phyloP scores from a whole-genome alignment of 2,329 filamentous ascomycete species.

The Periconia sp. region DNA sequence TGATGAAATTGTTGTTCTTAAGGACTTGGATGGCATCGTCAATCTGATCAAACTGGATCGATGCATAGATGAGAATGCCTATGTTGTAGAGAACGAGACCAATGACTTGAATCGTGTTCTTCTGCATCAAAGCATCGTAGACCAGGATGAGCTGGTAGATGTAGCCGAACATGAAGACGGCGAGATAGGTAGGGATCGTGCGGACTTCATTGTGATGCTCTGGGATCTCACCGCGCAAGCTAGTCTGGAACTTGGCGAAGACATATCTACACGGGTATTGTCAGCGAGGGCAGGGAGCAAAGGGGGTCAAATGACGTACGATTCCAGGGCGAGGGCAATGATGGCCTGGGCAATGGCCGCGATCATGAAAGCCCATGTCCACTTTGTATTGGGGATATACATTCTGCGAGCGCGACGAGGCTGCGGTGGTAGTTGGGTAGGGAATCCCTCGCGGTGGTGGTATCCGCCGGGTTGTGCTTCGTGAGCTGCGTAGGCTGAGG shows the following conservation, averaged over 20 bases:
- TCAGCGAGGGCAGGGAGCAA: conserved; percentile 11
- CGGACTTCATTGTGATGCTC: conserved; percentile 52
- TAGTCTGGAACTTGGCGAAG: conserved; percentile 83
- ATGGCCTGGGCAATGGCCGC: conserved; percentile 77
- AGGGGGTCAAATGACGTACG: conserved; percentile 63
- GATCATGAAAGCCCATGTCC: conserved; percentile 86
- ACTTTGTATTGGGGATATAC: conserved; percentile 81
- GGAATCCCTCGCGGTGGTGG: conserved; percentile 48
- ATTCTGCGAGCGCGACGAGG: conserved; percentile 53
- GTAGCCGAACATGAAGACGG: conserved; percentile 96
- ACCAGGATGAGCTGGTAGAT: conserved; percentile 88
- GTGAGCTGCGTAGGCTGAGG: conserved; percentile 46
- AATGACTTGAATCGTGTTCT: conserved; percentile 99
- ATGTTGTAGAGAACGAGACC: conserved; percentile 92
- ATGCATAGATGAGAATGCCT: conserved; percentile 88
- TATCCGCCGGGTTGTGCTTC: conserved; percentile 57
- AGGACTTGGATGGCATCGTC: conserved; percentile 71
- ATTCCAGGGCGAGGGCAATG: conserved; percentile 82
- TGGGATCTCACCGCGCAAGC: conserved; percentile 51
- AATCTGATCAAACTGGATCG: conserved; percentile 92
- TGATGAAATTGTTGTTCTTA: conserved; percentile 53
- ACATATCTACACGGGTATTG: conserved; percentile 68
- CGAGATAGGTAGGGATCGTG: conserved; percentile 92
- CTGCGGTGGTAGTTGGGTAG: conserved; percentile 49
- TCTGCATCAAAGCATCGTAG: conserved; percentile 90